Conservation (phyloP, 1,139 yeast species). For the Geotrichum fermentans region DNA sequence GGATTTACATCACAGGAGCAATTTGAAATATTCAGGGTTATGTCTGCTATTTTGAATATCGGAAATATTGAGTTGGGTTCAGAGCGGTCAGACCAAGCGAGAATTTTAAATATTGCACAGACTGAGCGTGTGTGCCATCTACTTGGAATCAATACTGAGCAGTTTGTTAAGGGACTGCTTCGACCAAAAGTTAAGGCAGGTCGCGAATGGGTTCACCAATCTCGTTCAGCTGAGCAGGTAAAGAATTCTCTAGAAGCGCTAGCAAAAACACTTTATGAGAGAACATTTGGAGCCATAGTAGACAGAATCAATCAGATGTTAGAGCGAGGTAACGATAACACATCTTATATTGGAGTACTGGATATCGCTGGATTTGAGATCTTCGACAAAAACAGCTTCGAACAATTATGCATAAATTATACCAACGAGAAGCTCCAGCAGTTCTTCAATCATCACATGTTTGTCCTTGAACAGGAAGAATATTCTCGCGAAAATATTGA, state of each 20-base stretch:
- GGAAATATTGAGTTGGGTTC: slow-evolving; percentile 80
- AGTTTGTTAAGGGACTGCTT: slow-evolving; percentile 56
- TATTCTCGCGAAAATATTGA: slow-evolving; percentile 88
- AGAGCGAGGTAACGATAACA: slow-evolving; percentile 39
- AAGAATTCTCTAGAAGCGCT: slow-evolving; percentile 82
- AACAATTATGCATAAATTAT: slow-evolving; percentile 92
- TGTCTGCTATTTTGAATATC: slow-evolving; percentile 75
- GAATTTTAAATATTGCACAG: slow-evolving; percentile 52
- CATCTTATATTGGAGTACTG: slow-evolving; percentile 80
- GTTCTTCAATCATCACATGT: slow-evolving; percentile 96
- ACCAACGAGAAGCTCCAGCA: slow-evolving; percentile 96
- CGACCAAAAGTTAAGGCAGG: slow-evolving; percentile 91
- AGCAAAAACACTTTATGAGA: slow-evolving; percentile 81
- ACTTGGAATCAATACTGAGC: slow-evolving; percentile 57
- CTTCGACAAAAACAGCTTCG: slow-evolving; percentile 85
- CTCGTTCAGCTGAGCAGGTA: slow-evolving; percentile 76
- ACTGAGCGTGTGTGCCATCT: slow-evolving; percentile 53
- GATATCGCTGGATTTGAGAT: slow-evolving; percentile 98
- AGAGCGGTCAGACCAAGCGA: slow-evolving; percentile 70
- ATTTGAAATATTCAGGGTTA: slow-evolving; percentile 54
- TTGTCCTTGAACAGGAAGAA: slow-evolving; percentile 93
- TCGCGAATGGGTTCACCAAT: slow-evolving; percentile 74
- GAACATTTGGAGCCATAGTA: slow-evolving; percentile 73
- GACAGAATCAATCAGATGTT: slow-evolving; percentile 70
- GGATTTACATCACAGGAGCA: slow-evolving; percentile 60